A percentile compares a stretch with the other conserved stretches of the same genome.
phyloP scores from a whole-genome alignment of 257 asterid species.

The Scutellaria baicalensis region DNA sequence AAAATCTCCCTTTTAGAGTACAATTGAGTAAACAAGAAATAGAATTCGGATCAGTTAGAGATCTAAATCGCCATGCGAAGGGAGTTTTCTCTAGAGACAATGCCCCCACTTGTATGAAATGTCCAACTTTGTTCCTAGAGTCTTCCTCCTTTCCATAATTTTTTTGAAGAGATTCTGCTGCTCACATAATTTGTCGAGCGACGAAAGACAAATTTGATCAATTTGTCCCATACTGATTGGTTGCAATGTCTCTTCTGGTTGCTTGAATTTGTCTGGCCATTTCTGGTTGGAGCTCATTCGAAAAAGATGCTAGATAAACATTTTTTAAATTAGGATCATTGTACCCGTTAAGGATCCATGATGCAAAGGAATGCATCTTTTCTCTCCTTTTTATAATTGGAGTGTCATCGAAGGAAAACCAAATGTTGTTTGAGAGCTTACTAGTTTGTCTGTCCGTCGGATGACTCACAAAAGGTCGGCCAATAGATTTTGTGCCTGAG shows the following conservation, averaged over 20 bases:
- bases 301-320: neutral
- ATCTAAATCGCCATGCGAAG: no score
- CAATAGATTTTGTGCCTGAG: neutral
- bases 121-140: no score
- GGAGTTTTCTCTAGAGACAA: no score
- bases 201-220: neutral
- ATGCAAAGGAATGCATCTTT: no score
- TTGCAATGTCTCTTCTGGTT: neutral
- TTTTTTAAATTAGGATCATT: neutral
- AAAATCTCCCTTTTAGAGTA: no score
- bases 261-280: neutral
- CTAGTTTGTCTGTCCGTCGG: neutral
- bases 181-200: neutral
- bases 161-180: neutral
- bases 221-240: neutral
- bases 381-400: neutral
- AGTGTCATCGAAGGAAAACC: neutral
- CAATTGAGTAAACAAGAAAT: no score
- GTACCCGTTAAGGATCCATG: neutral
- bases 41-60: no score
- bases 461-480: neutral
- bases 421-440: neutral
- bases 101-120: no score
- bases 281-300: neutral
- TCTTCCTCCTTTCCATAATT: neutral